These are phyloP conservation scores for Thuidium tamariscinum DNA, from an alignment of 225 moss, liverwort and hornwort species.

Conservation along the genomic window DNA sequence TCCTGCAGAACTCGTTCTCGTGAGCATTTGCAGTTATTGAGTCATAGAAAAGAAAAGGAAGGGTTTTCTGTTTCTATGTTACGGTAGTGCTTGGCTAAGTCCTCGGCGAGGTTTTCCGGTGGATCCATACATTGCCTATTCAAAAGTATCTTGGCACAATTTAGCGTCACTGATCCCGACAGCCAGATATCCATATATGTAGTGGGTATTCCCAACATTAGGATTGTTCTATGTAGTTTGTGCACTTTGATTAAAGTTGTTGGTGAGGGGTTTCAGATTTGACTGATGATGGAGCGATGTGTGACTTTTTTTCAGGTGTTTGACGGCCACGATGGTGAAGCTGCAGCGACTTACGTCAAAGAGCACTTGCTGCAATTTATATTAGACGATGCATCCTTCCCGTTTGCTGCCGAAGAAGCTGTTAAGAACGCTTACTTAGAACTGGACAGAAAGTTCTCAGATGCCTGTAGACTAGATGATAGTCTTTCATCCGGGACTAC, in stretches of 20 bases:
- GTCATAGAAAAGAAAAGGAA: background rate
- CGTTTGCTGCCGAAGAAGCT: constrained; percentile 49
- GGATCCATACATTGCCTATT: background rate
- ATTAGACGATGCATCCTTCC: constrained; percentile 59
- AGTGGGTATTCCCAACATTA: background rate
- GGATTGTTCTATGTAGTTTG: background rate
- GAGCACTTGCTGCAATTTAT: constrained; percentile 62
- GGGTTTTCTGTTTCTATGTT: background rate
- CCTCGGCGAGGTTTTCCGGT: background rate
- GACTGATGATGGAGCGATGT: background rate
- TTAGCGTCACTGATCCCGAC: background rate
- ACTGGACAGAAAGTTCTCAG: constrained; percentile 52
- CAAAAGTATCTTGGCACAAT: background rate
- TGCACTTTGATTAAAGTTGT: background rate
- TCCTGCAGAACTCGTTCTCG: background rate
- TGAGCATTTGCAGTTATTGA: background rate
- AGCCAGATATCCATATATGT: background rate
- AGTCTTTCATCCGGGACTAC: constrained; percentile 71
- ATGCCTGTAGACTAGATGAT: constrained; percentile 46
- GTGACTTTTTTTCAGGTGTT: constrained; percentile 55
- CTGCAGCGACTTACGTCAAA: constrained; percentile 73
- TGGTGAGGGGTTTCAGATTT: background rate
- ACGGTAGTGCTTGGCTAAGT: background rate
- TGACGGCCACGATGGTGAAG: constrained; percentile 83
- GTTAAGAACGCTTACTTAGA: constrained; percentile 74